phyloP scores from a whole-genome alignment of 129 eudicot genomes.

The Pulicaria dysenterica region DNA sequence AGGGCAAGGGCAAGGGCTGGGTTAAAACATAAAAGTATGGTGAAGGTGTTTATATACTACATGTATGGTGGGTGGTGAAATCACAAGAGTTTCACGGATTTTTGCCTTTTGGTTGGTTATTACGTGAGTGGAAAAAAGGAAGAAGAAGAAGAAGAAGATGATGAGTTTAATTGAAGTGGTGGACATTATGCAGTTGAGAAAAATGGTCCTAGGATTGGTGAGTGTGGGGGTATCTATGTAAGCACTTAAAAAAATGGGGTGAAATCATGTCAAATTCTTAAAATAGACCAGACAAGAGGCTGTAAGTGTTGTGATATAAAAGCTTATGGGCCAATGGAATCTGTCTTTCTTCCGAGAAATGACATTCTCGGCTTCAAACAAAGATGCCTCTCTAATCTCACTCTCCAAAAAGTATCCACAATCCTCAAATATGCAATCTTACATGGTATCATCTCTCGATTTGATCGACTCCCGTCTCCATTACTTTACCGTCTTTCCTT shows the following conservation, averaged over 20 bases:
- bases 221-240: conserved; percentile 30
- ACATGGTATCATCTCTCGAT: neutral
- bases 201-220: conserved; percentile 41
- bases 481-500: neutral
- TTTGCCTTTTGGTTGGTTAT: conserved; percentile 28
- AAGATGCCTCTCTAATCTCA: conserved; percentile 44
- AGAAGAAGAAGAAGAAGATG: conserved; percentile 5
- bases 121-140: conserved; percentile 25
- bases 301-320: conserved; percentile 34
- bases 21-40: conserved; percentile 24
- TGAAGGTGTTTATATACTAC: conserved; percentile 47
- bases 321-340: conserved; percentile 42
- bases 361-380: conserved; percentile 37
- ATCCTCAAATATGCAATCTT: conserved; percentile 28
- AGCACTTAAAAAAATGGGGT: conserved; percentile 31
- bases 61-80: conserved; percentile 32
- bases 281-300: conserved; percentile 53
- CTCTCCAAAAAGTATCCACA: conserved; percentile 33
- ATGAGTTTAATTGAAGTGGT: conserved; percentile 44
- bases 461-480: conserved; percentile 15
- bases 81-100: conserved; percentile 31
- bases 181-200: conserved; percentile 49
- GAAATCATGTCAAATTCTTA: conserved; percentile 41
- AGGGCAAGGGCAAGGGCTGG: neutral
- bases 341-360: conserved; percentile 26